Evolutionary conservation across 225 moss, liverwort and hornwort genomes (phyloP), one percentile per base, ranked within the genome.

Genomic region (Neckera pumila): DNA sequence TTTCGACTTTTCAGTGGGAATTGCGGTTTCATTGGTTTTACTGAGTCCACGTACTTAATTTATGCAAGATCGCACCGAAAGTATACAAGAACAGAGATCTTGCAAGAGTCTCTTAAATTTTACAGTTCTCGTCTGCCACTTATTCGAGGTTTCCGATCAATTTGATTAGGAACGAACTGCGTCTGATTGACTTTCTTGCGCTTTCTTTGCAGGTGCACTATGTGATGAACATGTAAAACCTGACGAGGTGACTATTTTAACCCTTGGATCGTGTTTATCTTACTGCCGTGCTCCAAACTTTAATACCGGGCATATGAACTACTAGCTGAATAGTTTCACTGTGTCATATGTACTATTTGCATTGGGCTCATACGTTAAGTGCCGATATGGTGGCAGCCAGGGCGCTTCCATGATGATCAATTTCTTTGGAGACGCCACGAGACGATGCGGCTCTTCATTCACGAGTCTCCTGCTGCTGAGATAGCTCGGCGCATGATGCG

Each of bases 401-500:
- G 97, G 86, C 96, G 98, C 70, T 99, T 99, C 87, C 97, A 99
- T 82, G 98, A 99, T 87, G 98, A 99, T 88, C 97, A 97, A 87
- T 99, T 99, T 89, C 88, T 99, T 77, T 99, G 98, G 98, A 94
- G 88, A 94, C 95, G 98, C 80, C 95, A 96, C 83, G 96, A 97
- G 19, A 90, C 92, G 16, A 95, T 94, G 94, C 91, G 87, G 78
- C 93, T 89, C 79, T 99, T 99, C 85, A 85, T 99, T 82, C 91
- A 89, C 56, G 94, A 97, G 91, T 97, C 98, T 84, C 96, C 97
- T 88, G 97, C 96, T 80, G 97, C 93, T 65, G 95, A 93, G 85
- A 93, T 97, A 94, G 98, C 98, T 81, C 94, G 88, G 91, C 94
- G 88, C 63, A 96, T 99, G 98, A 94, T 93, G 91, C 91, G 98